Conservation (phyloP, 2,329 filamentous ascomycete species). For the Decorospora gaudefroyi region DNA sequence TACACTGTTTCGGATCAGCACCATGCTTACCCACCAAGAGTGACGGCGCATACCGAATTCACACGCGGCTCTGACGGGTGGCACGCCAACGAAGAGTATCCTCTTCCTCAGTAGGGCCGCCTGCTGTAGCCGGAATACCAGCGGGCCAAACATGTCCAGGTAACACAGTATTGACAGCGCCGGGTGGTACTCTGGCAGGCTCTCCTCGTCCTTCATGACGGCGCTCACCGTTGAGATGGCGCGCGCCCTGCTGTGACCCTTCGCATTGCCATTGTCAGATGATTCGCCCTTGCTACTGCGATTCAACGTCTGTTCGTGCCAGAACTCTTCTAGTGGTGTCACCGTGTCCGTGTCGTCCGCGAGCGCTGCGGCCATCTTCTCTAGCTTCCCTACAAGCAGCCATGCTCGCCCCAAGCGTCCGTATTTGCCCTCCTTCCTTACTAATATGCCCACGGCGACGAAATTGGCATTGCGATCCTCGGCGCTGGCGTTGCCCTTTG, state of each 20-base stretch:
- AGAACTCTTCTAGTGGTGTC: constrained; percentile 74
- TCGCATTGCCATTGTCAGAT: constrained; percentile 9
- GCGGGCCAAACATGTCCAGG: constrained; percentile 81
- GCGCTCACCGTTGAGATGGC: constrained; percentile 59
- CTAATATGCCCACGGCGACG: constrained; percentile 86
- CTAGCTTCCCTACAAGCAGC: constrained; percentile 79
- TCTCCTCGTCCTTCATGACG: constrained; percentile 64
- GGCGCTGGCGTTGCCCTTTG: constrained; percentile 79
- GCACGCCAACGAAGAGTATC: constrained; percentile 82
- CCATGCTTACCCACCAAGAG: not conserved
- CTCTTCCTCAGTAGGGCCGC: constrained; percentile 84
- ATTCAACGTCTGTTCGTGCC: constrained; percentile 61
- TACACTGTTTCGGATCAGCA: constrained; percentile 68
- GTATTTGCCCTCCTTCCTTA: constrained; percentile 71
- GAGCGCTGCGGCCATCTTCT: constrained; percentile 68
- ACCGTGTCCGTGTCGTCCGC: constrained; percentile 68
- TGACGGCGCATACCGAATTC: constrained; percentile 72
- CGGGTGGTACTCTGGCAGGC: constrained; percentile 78
- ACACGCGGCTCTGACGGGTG: constrained; percentile 82
- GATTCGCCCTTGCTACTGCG: not conserved
- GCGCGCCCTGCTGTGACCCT: constrained; percentile 38
- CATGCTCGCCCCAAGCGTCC: constrained; percentile 86
- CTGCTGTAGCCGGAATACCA: constrained; percentile 89
- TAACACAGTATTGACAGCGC: constrained; percentile 79
- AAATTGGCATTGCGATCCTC: constrained; percentile 86